Percentiles rank a stretch among this genome's conserved stretches.
Conservation (phyloP, 306 rosid genomes). For the Gynostemma pentaphyllum region DNA sequence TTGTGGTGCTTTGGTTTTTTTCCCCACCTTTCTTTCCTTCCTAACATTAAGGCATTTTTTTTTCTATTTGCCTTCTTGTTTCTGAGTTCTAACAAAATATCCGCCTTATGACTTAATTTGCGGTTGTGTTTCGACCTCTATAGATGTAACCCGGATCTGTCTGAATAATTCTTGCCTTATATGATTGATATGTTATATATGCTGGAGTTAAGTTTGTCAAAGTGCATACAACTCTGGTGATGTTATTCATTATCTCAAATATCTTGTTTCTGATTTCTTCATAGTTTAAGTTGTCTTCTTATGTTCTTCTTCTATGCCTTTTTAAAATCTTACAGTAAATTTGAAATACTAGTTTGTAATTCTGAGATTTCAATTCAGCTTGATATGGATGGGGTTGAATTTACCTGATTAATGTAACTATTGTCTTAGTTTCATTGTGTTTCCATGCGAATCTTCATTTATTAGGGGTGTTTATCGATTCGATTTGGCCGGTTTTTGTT, state of each 20-base stretch:
- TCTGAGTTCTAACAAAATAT: slow-evolving; percentile 10
- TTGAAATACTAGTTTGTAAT: too few relatives aligned
- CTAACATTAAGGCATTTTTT: slow-evolving; percentile 30
- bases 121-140: slow-evolving; percentile 9
- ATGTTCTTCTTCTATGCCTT: background rate
- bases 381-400: too few relatives aligned
- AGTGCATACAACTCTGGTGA: background rate
- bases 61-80: slow-evolving; percentile 28
- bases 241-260: background rate
- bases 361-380: too few relatives aligned
- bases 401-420: too few relatives aligned
- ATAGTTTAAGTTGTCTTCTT: background rate
- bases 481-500: too few relatives aligned
- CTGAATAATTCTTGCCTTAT: background rate
- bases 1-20: background rate
- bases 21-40: background rate
- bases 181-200: slow-evolving; percentile 5
- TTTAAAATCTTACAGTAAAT: too few relatives aligned
- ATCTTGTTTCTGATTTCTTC: background rate
- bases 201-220: background rate
- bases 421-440: too few relatives aligned
- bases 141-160: background rate
- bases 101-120: background rate
- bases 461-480: too few relatives aligned
- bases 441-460: too few relatives aligned